Base-by-base conservation (phyloP, 257 asterid species). In the Solanum lignicaule region DNA sequence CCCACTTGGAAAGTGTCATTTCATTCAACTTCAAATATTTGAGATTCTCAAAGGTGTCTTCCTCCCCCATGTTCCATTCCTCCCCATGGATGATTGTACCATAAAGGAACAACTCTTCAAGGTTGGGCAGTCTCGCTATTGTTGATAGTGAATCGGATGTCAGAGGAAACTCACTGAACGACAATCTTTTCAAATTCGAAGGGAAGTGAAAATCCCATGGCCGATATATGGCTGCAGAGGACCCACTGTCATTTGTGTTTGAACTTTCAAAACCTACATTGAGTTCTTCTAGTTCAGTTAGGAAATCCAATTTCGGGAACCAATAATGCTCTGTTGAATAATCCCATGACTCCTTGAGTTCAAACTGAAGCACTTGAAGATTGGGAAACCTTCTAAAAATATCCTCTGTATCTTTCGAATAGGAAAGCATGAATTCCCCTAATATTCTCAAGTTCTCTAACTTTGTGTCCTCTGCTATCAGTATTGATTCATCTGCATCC, bases 191-290 rank as follows among this genome's bases (percentile, higher is more conserved):
- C 41, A 71, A 32, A 32, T 0, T 16, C 0, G 13, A 16, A 71
- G 41, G 41, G 6, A 71, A 31, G 78, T 31, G 25, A 71, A 71
- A 71, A 71, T 71, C 15, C 41, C 41, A 32, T 3, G 1, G 5
- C 41, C 41, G 4, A 71, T 3, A 32, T 31, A 6, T 32, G 0
- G 7, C 7, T 71, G 2, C 14, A 71, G 78, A 31, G 41, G 3
- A 3, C 25, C 0, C n/a, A 31, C 3, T 16, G 6, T 31, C 25
- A 8, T 71, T 71, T 71, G 14, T 3, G 3, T 68, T 69, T 69
- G 76, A 69, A 1, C 76, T 29, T 15, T 3, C 1, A 69, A 69
- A 69, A 0, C 0, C 0, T 31, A 69, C 5, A 0, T 0, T 2
- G 39, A 69, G 39, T 0, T 0, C 5, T 69, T 31, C 39, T 1